Evolutionary conservation across 163 green algal species (phyloP).

Genomic region (Scenedesmus sp.): DNA sequence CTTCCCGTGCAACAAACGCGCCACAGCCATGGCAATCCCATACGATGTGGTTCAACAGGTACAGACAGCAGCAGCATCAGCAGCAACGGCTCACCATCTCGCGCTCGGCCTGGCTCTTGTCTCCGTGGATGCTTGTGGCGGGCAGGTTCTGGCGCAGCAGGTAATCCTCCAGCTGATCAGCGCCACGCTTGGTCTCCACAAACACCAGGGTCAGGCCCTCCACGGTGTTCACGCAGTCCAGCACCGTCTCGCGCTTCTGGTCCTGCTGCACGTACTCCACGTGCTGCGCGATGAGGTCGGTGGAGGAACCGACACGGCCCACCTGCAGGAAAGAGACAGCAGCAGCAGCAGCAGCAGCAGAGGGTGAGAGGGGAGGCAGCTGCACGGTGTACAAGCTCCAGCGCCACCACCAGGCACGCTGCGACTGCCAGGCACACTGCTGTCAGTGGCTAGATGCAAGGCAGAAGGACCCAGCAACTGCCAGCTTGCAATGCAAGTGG

Average conservation of each 20-base stretch:
- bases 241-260: conserved; percentile 94
- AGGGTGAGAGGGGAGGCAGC: neutral
- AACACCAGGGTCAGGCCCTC: conserved; percentile 98
- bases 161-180: conserved; percentile 98
- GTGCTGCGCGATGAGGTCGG: conserved; percentile 98
- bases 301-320: conserved; percentile 95
- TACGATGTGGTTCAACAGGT: too few relatives aligned
- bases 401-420: too few relatives aligned
- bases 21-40: too few relatives aligned
- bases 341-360: neutral
- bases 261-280: conserved; percentile 90
- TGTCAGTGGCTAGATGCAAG: too few relatives aligned
- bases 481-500: neutral
- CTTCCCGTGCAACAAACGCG: too few relatives aligned
- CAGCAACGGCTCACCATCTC: conserved; percentile 75
- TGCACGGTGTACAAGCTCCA: too few relatives aligned
- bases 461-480: too few relatives aligned
- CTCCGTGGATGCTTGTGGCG: conserved; percentile 98
- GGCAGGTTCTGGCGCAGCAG: conserved; percentile 91
- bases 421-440: too few relatives aligned
- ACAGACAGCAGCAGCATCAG: too few relatives aligned
- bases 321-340: conserved; percentile 57
- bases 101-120: conserved; percentile 95
- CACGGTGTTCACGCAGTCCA: conserved; percentile 96
- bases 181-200: conserved; percentile 99